Percentiles rank a stretch among this genome's conserved stretches.
These are phyloP conservation scores for Pichia cactophila DNA, from an alignment of 1,139 yeast species.

Conservation along the genomic window DNA sequence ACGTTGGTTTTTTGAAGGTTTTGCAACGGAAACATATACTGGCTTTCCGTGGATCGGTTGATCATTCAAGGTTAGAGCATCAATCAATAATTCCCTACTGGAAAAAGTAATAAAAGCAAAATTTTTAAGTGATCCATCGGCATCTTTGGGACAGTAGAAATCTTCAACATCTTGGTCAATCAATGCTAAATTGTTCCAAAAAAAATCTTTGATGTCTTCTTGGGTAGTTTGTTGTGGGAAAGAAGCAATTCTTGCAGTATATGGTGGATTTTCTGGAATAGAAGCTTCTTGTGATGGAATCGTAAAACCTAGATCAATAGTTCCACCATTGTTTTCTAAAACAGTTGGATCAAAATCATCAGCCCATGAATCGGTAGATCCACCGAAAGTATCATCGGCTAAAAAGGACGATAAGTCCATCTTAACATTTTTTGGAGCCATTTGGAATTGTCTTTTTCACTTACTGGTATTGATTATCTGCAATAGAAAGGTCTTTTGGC, in stretches of 20 bases:
- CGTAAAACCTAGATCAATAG: conserved; percentile 15
- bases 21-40: conserved; percentile 83
- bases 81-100: conserved; percentile 59
- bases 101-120: conserved; percentile 80
- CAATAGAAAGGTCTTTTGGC: neutral
- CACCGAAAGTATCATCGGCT: conserved; percentile 41
- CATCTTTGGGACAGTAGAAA: conserved; percentile 62
- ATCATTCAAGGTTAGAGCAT: conserved; percentile 59
- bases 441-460: conserved; percentile 12
- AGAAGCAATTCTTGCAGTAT: conserved; percentile 78
- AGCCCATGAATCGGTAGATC: conserved; percentile 71
- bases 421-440: conserved; percentile 47
- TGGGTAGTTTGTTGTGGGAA: conserved; percentile 68
- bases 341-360: conserved; percentile 39
- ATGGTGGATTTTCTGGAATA: conserved; percentile 89
- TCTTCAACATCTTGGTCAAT: conserved; percentile 48
- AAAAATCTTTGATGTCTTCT: conserved; percentile 55
- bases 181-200: conserved; percentile 49
- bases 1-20: conserved; percentile 44
- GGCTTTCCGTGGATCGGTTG: conserved; percentile 67
- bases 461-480: neutral
- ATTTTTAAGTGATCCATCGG: conserved; percentile 64
- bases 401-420: conserved; percentile 52
- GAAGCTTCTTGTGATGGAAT: conserved; percentile 46
- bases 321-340: conserved; percentile 20